Conservation (phyloP, 306 rosid species). For the Cotoneaster glaucophyllus region DNA sequence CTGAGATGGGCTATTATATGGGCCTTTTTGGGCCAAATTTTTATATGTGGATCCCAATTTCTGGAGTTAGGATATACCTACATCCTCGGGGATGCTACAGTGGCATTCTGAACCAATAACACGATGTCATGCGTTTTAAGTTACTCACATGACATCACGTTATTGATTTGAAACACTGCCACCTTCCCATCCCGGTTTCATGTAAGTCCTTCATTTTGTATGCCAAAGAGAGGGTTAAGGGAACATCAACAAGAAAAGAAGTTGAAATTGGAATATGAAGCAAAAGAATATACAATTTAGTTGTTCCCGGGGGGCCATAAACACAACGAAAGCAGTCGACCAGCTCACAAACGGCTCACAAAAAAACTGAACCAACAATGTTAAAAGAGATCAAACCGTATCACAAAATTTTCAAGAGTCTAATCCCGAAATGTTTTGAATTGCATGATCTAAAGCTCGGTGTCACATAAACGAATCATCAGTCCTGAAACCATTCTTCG, state of each 20-base stretch:
- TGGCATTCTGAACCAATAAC: no score
- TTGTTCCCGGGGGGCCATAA: neutral
- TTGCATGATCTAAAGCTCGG: conserved; percentile 52
- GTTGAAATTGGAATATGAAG: neutral
- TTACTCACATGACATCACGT: no score
- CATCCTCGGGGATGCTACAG: no score
- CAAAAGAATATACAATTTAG: neutral
- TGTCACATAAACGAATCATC: conserved; percentile 80
- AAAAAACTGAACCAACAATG: conserved; percentile 4
- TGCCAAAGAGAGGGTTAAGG: neutral
- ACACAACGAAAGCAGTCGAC: conserved; percentile 3
- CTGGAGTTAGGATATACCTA: no score
- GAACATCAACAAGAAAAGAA: neutral
- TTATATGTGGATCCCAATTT: neutral
- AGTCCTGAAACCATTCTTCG: conserved; percentile 84
- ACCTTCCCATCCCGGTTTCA: no score
- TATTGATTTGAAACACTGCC: no score
- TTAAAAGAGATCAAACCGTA: neutral
- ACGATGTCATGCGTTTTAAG: no score
- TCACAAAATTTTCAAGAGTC: conserved; percentile 12
- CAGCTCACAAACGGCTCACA: no score
- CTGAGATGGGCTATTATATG: neutral
- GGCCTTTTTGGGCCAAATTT: neutral
- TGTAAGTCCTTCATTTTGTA: no score
- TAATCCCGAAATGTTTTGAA: neutral